phyloP scores from a whole-genome alignment of 1,284 basidiomycete genomes.

The Fomitopsis betulina region DNA sequence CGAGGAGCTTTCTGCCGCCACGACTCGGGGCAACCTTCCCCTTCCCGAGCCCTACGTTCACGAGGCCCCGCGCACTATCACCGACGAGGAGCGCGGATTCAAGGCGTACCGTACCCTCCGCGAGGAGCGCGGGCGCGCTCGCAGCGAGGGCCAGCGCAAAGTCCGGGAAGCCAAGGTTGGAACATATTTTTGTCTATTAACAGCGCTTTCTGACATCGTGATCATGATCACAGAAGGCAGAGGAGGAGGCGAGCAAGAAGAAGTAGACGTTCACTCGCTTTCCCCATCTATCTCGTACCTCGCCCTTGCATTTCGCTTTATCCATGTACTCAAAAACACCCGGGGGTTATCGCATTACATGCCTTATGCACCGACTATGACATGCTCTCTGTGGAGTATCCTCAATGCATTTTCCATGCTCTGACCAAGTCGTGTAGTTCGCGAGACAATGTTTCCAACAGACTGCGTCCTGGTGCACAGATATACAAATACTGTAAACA shows the following conservation, averaged over 20 bases:
- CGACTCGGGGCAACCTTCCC: conserved; percentile 70
- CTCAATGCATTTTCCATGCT: background rate
- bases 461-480: background rate
- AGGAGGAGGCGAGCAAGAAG: conserved; percentile 91
- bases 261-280: conserved; percentile 54
- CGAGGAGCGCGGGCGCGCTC: conserved; percentile 76
- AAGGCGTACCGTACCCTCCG: conserved; percentile 90
- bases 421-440: background rate
- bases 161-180: conserved; percentile 73
- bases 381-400: background rate
- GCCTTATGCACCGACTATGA: conserved; percentile 29
- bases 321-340: conserved; percentile 35
- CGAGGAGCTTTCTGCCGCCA: conserved; percentile 81
- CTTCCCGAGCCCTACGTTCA: conserved; percentile 64
- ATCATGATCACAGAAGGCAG: conserved; percentile 62
- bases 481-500: background rate
- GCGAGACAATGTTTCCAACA: background rate
- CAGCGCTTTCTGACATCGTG: conserved; percentile 13
- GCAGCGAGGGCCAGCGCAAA: conserved; percentile 88
- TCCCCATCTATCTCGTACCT: conserved; percentile 22
- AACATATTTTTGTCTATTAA: conserved; percentile 10
- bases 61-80: conserved; percentile 94
- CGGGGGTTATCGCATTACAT: conserved; percentile 32
- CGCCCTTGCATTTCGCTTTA: conserved; percentile 26
- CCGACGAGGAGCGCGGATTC: conserved; percentile 87